These are phyloP conservation scores for Talaromyces sp. DNA, from an alignment of 2,329 filamentous ascomycete species.

Conservation along the genomic window DNA sequence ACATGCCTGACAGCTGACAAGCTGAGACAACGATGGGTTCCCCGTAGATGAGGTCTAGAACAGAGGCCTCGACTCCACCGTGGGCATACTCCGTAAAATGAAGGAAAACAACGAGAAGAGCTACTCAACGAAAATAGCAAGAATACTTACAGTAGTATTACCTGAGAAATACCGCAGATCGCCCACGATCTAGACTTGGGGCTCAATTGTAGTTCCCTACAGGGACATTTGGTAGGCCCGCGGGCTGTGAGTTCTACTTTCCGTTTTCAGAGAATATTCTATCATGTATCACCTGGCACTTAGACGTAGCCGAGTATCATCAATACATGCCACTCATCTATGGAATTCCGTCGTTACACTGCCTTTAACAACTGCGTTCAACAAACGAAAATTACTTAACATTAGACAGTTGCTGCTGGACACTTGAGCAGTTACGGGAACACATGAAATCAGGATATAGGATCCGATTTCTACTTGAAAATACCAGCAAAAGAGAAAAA, in stretches of 20 bases:
- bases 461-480: background rate
- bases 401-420: too few species aligned
- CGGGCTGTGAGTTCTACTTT: background rate
- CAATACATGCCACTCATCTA: background rate
- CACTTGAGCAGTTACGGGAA: background rate
- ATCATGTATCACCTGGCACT: background rate
- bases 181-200: background rate
- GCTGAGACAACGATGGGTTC: background rate
- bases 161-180: background rate
- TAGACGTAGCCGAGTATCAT: too few species aligned
- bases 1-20: background rate
- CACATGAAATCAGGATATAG: background rate
- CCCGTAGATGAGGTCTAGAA: constrained; percentile 10
- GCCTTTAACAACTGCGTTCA: too few species aligned
- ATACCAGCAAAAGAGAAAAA: background rate
- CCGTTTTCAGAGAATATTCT: background rate
- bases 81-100: background rate
- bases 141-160: background rate
- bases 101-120: background rate
- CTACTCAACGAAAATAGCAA: background rate
- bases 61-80: background rate
- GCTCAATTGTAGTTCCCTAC: background rate
- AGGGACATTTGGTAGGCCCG: background rate
- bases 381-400: too few species aligned
- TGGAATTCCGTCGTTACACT: background rate